phyloP scores from a whole-genome alignment of 1,284 basidiomycete species.

The Cerioporus squamosus region DNA sequence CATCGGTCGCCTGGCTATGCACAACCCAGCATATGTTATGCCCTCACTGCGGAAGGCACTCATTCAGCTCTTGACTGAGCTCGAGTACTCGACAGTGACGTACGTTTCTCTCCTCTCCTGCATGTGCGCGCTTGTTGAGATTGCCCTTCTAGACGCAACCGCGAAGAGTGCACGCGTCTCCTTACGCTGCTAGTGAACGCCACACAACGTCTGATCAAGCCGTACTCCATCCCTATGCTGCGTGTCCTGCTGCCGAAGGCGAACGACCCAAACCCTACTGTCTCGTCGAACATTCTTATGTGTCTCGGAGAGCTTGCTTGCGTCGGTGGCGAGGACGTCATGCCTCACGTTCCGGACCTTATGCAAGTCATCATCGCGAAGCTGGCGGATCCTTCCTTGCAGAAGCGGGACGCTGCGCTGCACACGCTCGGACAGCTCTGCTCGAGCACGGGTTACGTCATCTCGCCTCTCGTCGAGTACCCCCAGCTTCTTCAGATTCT shows the following conservation, averaged over 20 bases:
- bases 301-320: conserved; percentile 94
- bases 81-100: conserved; percentile 95
- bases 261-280: conserved; percentile 83
- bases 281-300: conserved; percentile 92
- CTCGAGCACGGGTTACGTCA: conserved; percentile 95
- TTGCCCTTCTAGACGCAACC: conserved; percentile 60
- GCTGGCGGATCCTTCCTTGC: conserved; percentile 83
- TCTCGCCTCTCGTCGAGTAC: conserved; percentile 89
- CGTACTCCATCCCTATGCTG: conserved; percentile 96
- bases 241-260: conserved; percentile 91
- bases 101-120: conserved; percentile 32
- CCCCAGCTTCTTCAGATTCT: conserved; percentile 90
- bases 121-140: not conserved
- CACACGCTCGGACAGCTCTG: conserved; percentile 95
- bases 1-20: conserved; percentile 92
- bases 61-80: conserved; percentile 95
- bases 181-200: conserved; percentile 89
- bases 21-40: conserved; percentile 99
- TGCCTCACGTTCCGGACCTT: conserved; percentile 83
- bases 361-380: conserved; percentile 92
- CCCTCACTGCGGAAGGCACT: conserved; percentile 95
- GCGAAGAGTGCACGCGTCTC: conserved; percentile 92
- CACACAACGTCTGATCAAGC: conserved; percentile 93
- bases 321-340: conserved; percentile 93
- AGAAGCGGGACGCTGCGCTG: conserved; percentile 93